These are phyloP conservation scores for Pythium utonaiense DNA, from an alignment of 352 stramenopile species.

Conservation along the genomic window DNA sequence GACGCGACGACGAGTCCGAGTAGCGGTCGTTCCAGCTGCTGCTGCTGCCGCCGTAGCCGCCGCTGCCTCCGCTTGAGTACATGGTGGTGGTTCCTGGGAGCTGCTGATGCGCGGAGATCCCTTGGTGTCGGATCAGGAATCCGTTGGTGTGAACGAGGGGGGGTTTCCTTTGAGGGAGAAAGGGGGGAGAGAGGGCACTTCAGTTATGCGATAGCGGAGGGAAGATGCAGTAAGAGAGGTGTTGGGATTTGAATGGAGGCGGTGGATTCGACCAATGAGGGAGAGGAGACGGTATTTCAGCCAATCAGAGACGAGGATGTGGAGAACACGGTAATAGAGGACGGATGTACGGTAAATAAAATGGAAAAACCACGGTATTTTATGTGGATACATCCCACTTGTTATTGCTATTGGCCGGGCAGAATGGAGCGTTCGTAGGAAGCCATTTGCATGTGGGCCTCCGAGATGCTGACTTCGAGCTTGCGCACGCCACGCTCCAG, in stretches of 20 bases:
- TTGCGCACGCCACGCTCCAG: slow-evolving; percentile 77
- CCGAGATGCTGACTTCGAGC: slow-evolving; percentile 94
- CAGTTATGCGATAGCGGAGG: slow-evolving; percentile 13
- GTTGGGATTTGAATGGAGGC: slow-evolving; percentile 16
- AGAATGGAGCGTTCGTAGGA: slow-evolving; percentile 76
- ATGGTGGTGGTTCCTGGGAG: slow-evolving; percentile 26
- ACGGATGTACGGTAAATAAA: not conserved
- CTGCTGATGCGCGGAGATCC: too few species aligned
- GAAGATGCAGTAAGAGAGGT: slow-evolving; percentile 11
- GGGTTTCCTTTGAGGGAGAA: slow-evolving; percentile 13
- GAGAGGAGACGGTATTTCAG: not conserved
- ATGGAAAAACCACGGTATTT: not conserved
- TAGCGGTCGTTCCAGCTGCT: slow-evolving; percentile 63
- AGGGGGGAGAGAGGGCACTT: slow-evolving; percentile 9
- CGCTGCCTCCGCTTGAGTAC: slow-evolving; percentile 45
- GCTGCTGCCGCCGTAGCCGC: slow-evolving; percentile 15
- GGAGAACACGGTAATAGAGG: too few species aligned
- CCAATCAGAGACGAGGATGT: not conserved
- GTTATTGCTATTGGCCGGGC: slow-evolving; percentile 4
- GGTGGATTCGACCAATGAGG: slow-evolving; percentile 10
- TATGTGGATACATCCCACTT: not conserved
- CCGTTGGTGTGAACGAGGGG: not conserved
- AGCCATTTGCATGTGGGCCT: slow-evolving; percentile 89
- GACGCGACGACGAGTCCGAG: slow-evolving; percentile 72
- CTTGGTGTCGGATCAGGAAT: not conserved